phyloP scores from a whole-genome alignment of 805 yeast species.

The Teunomyces pallodes region DNA sequence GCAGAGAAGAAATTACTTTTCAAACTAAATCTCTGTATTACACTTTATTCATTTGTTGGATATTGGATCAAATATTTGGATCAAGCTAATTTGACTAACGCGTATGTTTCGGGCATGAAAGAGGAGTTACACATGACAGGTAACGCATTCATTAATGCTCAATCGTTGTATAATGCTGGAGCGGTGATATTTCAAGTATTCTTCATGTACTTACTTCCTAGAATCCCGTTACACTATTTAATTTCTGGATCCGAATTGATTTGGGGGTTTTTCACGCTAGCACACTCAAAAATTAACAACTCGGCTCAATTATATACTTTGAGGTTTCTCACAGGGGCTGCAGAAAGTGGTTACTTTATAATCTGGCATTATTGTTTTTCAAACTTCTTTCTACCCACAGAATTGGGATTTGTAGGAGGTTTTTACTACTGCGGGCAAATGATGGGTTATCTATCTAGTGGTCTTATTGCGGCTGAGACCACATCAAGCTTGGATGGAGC shows the following conservation, averaged over 20 bases:
- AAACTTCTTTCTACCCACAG: slow-evolving; percentile 44
- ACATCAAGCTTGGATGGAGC: neutral
- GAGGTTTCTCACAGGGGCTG: slow-evolving; percentile 19
- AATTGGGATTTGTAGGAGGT: slow-evolving; percentile 18
- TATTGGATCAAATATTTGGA: slow-evolving; percentile 26
- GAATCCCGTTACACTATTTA: slow-evolving; percentile 20
- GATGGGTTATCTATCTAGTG: slow-evolving; percentile 28
- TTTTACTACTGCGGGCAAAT: slow-evolving; percentile 29
- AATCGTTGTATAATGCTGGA: slow-evolving; percentile 20
- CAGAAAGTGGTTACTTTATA: slow-evolving; percentile 12
- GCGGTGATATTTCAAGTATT: slow-evolving; percentile 22
- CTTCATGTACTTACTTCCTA: slow-evolving; percentile 21
- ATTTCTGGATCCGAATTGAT: slow-evolving; percentile 17
- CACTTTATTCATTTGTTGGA: slow-evolving; percentile 22
- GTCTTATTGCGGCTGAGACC: slow-evolving; percentile 22
- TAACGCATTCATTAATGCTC: slow-evolving; percentile 20
- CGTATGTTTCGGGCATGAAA: slow-evolving; percentile 21
- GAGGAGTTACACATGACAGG: slow-evolving; percentile 18
- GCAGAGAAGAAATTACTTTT: slow-evolving; percentile 22
- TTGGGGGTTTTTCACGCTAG: slow-evolving; percentile 19
- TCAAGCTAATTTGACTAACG: slow-evolving; percentile 23
- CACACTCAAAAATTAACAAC: slow-evolving; percentile 13
- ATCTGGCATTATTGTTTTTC: slow-evolving; percentile 32
- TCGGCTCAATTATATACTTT: slow-evolving; percentile 17
- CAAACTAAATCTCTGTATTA: slow-evolving; percentile 22